These are phyloP conservation scores for Phytopythium vexans DNA, from an alignment of 352 stramenopile genomes.

Conservation along the genomic window DNA sequence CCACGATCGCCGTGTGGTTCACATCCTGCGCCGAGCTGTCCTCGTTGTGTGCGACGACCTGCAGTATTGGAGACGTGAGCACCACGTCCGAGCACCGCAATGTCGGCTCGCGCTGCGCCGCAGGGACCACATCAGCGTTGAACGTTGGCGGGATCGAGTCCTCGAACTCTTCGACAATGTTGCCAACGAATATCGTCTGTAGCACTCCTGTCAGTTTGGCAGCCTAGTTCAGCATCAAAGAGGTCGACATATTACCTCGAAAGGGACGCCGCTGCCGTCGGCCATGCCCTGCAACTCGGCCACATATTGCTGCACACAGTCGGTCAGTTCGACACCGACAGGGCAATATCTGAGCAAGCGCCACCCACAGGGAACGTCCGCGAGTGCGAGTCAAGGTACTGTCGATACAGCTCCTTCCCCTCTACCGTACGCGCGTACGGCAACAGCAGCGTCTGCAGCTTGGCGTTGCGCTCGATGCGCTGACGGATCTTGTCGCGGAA, in stretches of 20 bases:
- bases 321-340: background rate
- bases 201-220: background rate
- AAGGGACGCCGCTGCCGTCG: conserved; percentile 49
- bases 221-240: background rate
- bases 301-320: conserved; percentile 45
- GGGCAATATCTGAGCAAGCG: background rate
- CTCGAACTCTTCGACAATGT: conserved; percentile 74
- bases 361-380: conserved; percentile 46
- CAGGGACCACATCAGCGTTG: conserved; percentile 15
- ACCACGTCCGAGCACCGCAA: conserved; percentile 70
- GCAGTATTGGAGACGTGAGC: conserved; percentile 34
- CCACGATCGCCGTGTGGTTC: conserved; percentile 66
- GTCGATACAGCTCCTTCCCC: conserved; percentile 32
- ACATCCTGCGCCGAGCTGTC: conserved; percentile 47
- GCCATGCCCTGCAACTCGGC: conserved; percentile 63
- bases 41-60: conserved; percentile 72
- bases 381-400: conserved; percentile 46
- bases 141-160: conserved; percentile 48
- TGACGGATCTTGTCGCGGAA: conserved; percentile 51
- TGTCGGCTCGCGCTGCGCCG: conserved; percentile 17
- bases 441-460: conserved; percentile 59
- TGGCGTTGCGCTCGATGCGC: conserved; percentile 34
- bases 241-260: conserved; percentile 20
- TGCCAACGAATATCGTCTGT: conserved; percentile 65
- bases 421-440: conserved; percentile 40